These are phyloP conservation scores for Kurtzmaniella quercitrusa DNA, from an alignment of 1,139 yeast genomes.

Conservation along the genomic window DNA sequence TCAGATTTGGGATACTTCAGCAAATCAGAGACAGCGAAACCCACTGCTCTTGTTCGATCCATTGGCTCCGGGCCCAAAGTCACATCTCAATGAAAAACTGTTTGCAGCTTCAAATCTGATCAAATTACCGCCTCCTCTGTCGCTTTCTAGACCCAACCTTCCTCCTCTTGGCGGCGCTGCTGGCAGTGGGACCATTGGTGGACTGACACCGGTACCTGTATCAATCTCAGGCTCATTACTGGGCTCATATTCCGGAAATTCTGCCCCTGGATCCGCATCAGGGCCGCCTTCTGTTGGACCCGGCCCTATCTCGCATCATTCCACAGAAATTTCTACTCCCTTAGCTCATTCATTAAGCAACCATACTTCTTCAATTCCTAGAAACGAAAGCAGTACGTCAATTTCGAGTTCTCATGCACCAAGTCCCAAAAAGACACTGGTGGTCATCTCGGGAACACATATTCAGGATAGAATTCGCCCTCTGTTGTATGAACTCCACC, in stretches of 20 bases:
- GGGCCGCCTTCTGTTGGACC: not conserved
- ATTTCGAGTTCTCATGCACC: constrained; percentile 5
- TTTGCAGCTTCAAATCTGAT: not conserved
- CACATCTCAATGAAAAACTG: not conserved
- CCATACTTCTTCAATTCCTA: constrained; percentile 2
- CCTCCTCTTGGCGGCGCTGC: constrained; percentile 5
- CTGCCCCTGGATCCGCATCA: constrained; percentile 3
- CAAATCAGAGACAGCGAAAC: constrained; percentile 22
- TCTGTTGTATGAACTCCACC: constrained; percentile 38
- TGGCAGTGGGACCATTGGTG: not conserved
- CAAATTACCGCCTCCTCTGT: constrained; percentile 19
- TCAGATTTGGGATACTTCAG: constrained; percentile 32
- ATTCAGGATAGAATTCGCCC: constrained; percentile 36
- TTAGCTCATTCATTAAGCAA: not conserved
- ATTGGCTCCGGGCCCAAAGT: constrained; percentile 25
- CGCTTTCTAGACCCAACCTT: constrained; percentile 9
- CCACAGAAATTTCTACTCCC: constrained; percentile 1
- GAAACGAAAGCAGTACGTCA: constrained; percentile 6
- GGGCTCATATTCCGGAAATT: constrained; percentile 4
- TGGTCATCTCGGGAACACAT: constrained; percentile 15
- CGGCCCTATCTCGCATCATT: constrained; percentile 9
- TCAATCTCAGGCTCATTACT: constrained; percentile 5
- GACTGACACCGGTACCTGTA: not conserved
- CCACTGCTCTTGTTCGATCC: constrained; percentile 38
- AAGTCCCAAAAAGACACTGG: constrained; percentile 16